Base-by-base conservation (phyloP, 129 eudicot species). In the Flaveria robusta region DNA sequence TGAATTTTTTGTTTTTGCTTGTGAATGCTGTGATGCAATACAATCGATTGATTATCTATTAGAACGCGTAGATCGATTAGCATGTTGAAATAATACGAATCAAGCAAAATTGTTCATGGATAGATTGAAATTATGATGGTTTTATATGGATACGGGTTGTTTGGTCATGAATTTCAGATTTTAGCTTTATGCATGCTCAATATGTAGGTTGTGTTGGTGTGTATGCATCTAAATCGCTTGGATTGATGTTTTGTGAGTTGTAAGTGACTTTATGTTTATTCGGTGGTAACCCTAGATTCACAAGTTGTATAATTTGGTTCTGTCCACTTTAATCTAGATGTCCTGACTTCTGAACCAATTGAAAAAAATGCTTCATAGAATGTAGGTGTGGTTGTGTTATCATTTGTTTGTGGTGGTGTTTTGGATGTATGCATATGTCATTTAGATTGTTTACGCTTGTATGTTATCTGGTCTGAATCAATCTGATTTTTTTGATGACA, bases 351-450 rank as follows among this genome's bases (percentile, higher is more conserved):
- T 73, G 24, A 22, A 31, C 29, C 27, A 16, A 26, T 68, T 68
- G 31, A 3, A 26, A 54, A 24, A 55, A 39, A 3, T 77, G 75
- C 46, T 41, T 22, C 6, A 54, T 77, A 41, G 64, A 55, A 68
- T 24, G 9, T 68, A 23, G 55, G 8, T 39, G 26, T 72, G 20
- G 14, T 7, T 37, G 56, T 54, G 54, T 14, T 23, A 51, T 54
- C 58, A 23, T 68, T 16, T 67, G 74, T 37, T 67, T 13, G 13
- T 77, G 81, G 14, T 54, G 66, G 9, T 55, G 68, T 24, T 77
- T 24, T 63, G 43, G 55, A n/a, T 34, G 67, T 45, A 43, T 4
- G 9, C 9, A 6, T 68, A 52, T 64, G 59, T 9, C 12, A 9
- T 45, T 24, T 42, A 26, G 22, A 75, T 14, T 19, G 20, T 68